Base-by-base conservation (phyloP, 1,139 yeast genomes). In the Yamadazyma diospyri region DNA sequence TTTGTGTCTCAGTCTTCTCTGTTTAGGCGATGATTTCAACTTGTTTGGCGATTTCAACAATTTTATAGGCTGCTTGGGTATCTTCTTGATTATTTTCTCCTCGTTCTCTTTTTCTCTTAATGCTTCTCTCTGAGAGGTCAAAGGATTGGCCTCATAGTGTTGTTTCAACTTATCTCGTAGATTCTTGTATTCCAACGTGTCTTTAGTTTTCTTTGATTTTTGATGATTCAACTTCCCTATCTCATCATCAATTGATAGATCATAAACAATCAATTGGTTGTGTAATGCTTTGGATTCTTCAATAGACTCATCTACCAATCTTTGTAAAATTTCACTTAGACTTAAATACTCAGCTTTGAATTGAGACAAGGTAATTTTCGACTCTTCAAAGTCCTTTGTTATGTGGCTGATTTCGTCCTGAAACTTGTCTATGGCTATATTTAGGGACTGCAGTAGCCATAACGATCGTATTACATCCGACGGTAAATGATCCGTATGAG, bases 401-500 rank as follows among this genome's bases (percentile, higher is more conserved):
- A 18, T 11, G 8, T 12, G 4, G 5, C n/a, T n/a, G 6, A 34
- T 9, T 2, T 16, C 18, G 7, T 43, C 39, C 38, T 46, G 46
- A 26, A 43, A 46, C 28, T 55, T 53, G 12, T 51, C 55, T 3
- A 61, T 48, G 10, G 48, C 42, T 17, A 65, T 44, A 36, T 68
- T 69, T 32, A 68, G 54, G 14, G 63, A 50, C 37, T 69, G 75
- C 3, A 68, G 51, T n/a, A 68, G 45, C 75, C 75, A 69, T 10
- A 68, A 46, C 2, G 72, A 64, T 29, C 75, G 61, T 19, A 68
- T 56, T 2, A 69, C 51, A 40, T 69, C 75, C 40, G 72, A 61
- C 15, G 75, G 74, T 22, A 69, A 50, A 41, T 69, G 75, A 41
- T 69, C 75, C 5, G 68, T 55, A 3, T 72, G 66, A 15, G 72